Evolutionary conservation across 345 rosid genomes (phyloP).

Genomic region (Camelina sativa): DNA sequence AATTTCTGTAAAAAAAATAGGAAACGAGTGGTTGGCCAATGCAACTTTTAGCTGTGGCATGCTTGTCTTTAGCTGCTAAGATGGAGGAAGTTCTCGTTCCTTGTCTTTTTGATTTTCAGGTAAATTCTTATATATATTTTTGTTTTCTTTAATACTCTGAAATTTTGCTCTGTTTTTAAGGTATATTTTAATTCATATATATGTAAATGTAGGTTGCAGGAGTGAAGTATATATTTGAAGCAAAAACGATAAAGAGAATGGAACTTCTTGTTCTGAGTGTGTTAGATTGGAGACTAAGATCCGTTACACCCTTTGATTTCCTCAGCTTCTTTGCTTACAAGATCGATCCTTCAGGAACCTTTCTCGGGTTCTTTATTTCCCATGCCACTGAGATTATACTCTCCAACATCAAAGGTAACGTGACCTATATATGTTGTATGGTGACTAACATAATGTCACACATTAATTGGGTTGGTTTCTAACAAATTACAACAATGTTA

Average conservation of each 20-base stretch:
- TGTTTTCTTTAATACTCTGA: background rate
- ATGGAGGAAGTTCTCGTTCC: constrained; percentile 99
- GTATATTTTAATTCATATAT: background rate
- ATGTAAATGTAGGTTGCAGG: constrained; percentile 62
- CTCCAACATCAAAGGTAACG: constrained; percentile 78
- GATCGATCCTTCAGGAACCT: constrained; percentile 72
- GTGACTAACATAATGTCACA: background rate
- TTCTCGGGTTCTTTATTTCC: constrained; percentile 61
- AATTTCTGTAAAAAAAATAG: constrained; percentile 1
- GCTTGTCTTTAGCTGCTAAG: constrained; percentile 96
- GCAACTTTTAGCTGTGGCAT: constrained; percentile 90
- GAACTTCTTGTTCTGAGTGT: constrained; percentile 84
- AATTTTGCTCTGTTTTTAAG: background rate
- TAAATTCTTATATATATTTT: constrained; percentile 15
- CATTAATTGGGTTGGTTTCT: constrained; percentile 9
- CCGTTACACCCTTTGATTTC: constrained; percentile 87
- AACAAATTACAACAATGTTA: background rate
- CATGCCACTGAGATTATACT: constrained; percentile 77
- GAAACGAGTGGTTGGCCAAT: constrained; percentile 78
- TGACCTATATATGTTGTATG: background rate
- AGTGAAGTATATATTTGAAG: constrained; percentile 72
- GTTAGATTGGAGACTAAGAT: constrained; percentile 93
- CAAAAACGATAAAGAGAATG: constrained; percentile 87
- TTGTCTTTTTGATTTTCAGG: constrained; percentile 86
- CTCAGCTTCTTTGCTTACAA: constrained; percentile 87